Percentiles rank a stretch among this genome's conserved stretches.
These are phyloP conservation scores for Hirsutella rhossiliensis DNA, from an alignment of 2,329 filamentous ascomycete species.

Conservation along the genomic window DNA sequence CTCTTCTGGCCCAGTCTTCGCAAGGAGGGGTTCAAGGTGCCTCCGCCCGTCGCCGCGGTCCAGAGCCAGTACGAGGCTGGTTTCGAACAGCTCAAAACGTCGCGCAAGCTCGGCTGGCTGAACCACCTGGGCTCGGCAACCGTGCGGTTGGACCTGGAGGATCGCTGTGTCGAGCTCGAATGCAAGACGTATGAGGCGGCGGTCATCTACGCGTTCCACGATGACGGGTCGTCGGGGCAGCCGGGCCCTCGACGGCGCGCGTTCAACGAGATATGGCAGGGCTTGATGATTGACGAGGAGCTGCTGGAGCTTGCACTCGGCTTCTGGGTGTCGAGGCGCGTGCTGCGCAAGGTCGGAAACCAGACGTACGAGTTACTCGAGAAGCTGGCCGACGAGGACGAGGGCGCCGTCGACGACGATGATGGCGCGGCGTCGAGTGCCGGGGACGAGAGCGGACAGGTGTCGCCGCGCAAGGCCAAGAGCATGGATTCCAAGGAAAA, in stretches of 20 bases:
- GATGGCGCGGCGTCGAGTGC: constrained; percentile 15
- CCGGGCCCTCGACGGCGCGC: constrained; percentile 25
- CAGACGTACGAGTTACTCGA: constrained; percentile 59
- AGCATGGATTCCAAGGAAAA: constrained; percentile 52
- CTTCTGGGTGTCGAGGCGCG: constrained; percentile 60
- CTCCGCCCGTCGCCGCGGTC: constrained; percentile 41
- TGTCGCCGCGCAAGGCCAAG: constrained; percentile 37
- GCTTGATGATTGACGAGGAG: constrained; percentile 62
- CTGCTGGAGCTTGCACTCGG: constrained; percentile 54
- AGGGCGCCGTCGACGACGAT: constrained; percentile 15
- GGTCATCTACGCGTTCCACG: constrained; percentile 73
- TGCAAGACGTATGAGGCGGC: constrained; percentile 78
- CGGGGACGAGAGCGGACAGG: constrained; percentile 14
- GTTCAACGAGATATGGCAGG: constrained; percentile 40
- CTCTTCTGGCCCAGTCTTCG: constrained; percentile 86
- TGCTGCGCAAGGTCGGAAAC: constrained; percentile 44
- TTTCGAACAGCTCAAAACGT: constrained; percentile 70
- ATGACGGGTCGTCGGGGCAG: constrained; percentile 24
- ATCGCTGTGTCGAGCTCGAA: constrained; percentile 61
- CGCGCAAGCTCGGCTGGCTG: constrained; percentile 81
- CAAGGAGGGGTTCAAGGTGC: constrained; percentile 55
- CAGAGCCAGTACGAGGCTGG: constrained; percentile 61
- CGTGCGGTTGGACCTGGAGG: constrained; percentile 71
- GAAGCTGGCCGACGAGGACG: constrained; percentile 31
- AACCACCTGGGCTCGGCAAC: constrained; percentile 69